Percentiles rank a stretch among this genome's conserved stretches.
Evolutionary conservation across 2,329 filamentous ascomycete species (phyloP).

Genomic region (Nannizziopsis barbatae): DNA sequence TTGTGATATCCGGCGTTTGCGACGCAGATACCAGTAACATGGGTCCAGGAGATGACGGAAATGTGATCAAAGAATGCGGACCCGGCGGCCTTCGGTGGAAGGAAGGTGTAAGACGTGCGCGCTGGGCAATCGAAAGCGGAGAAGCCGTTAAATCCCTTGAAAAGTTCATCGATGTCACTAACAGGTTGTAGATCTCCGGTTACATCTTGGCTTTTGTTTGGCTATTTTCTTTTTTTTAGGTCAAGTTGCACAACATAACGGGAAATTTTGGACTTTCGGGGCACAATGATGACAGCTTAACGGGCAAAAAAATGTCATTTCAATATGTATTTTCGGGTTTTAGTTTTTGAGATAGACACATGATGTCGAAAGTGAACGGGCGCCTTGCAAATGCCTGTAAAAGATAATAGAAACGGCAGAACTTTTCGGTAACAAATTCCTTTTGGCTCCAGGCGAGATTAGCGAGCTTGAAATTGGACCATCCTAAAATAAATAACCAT

Average conservation of each 20-base stretch:
- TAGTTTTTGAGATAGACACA: not conserved
- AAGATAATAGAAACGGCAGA: not conserved
- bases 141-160: slow-evolving; percentile 75
- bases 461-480: slow-evolving; percentile 97
- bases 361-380: slow-evolving; percentile 12
- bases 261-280: not conserved
- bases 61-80: slow-evolving; percentile 69
- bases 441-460: slow-evolving; percentile 19
- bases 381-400: slow-evolving; percentile 15
- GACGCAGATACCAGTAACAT: slow-evolving; percentile 71
- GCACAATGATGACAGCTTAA: not conserved
- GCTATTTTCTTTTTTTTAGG: not conserved
- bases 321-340: slow-evolving; percentile 4
- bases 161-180: slow-evolving; percentile 73
- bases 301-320: not conserved
- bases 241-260: not conserved
- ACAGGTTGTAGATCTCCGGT: slow-evolving; percentile 31
- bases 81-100: slow-evolving; percentile 88
- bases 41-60: slow-evolving; percentile 68
- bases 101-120: slow-evolving; percentile 76
- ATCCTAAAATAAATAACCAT: slow-evolving; percentile 52
- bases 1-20: slow-evolving; percentile 77
- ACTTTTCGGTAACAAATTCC: not conserved
- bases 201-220: no score
- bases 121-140: slow-evolving; percentile 79